Evolutionary conservation across 176 grass and related monocot genomes (phyloP).

Genomic region (Chloris gayana): DNA sequence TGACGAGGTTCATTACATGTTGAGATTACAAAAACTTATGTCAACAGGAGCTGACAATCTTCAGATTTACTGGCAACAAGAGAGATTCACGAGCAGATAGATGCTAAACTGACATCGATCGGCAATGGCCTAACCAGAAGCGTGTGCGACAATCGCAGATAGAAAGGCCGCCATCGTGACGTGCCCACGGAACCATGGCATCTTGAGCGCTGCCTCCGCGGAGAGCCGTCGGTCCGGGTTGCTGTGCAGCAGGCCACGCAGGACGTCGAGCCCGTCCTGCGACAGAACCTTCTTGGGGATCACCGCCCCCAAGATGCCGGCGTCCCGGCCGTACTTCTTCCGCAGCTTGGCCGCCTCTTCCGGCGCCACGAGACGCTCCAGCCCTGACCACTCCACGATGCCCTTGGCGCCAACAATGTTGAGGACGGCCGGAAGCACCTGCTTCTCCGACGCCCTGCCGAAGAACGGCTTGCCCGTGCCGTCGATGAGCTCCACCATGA

Average conservation of each 20-base stretch:
- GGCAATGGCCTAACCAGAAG: too few species aligned
- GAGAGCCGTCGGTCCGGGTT: conserved; percentile 11
- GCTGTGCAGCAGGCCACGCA: not conserved
- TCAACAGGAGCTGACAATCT: too few species aligned
- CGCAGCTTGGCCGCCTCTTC: not conserved
- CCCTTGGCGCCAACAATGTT: not conserved
- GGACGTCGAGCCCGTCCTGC: not conserved
- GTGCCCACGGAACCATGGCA: not conserved
- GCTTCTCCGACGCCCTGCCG: not conserved
- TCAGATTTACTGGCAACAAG: too few species aligned
- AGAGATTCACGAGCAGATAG: too few species aligned
- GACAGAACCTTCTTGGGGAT: not conserved
- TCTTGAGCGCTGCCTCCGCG: too few species aligned
- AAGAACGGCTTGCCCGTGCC: not conserved
- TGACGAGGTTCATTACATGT: too few species aligned
- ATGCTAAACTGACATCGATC: too few species aligned
- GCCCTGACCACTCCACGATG: not conserved
- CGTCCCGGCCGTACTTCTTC: too few species aligned
- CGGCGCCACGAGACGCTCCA: not conserved
- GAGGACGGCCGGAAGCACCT: too few species aligned
- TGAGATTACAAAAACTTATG: too few species aligned
- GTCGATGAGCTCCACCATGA: not conserved
- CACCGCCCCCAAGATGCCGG: not conserved
- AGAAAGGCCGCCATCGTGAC: too few species aligned
- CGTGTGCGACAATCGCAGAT: too few species aligned